These are phyloP conservation scores for Pythium grandisporangium DNA, from an alignment of 352 stramenopile genomes.

Conservation along the genomic window DNA sequence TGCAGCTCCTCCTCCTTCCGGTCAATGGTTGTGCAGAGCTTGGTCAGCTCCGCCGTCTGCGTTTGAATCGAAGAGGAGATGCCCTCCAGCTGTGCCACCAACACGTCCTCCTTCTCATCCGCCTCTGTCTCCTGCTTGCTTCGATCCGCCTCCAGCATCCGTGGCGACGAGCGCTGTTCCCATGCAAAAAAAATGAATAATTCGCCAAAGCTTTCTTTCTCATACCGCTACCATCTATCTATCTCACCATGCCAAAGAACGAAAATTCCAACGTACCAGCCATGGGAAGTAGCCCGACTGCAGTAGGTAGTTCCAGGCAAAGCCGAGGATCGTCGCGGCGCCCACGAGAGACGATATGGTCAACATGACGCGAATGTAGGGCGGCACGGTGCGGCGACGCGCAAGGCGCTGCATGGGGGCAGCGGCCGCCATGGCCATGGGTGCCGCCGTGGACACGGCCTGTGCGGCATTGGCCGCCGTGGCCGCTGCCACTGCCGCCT, in stretches of 20 bases:
- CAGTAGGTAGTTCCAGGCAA: constrained; percentile 71
- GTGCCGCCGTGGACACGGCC: constrained; percentile 12
- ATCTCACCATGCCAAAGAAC: not conserved
- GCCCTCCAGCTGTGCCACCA: constrained; percentile 30
- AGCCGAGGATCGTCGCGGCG: constrained; percentile 54
- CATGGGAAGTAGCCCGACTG: constrained; percentile 60
- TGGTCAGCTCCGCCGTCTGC: constrained; percentile 50
- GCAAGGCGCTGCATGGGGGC: constrained; percentile 36
- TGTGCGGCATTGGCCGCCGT: constrained; percentile 5
- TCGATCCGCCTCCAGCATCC: constrained; percentile 4
- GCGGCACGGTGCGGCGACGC: constrained; percentile 24
- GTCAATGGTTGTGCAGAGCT: constrained; percentile 40
- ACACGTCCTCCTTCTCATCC: constrained; percentile 33
- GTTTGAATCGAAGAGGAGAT: constrained; percentile 52
- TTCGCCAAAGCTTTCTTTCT: no score
- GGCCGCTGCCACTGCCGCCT: no score
- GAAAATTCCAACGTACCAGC: constrained; percentile 26
- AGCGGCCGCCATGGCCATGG: constrained; percentile 37
- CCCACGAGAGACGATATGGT: constrained; percentile 65
- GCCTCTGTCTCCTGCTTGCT: constrained; percentile 35
- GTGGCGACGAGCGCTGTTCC: constrained; percentile 3
- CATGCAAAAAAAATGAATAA: no score
- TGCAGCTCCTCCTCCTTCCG: constrained; percentile 46
- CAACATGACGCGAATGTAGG: constrained; percentile 55
- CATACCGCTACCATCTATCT: not conserved